Evolutionary conservation across 768 basidiomycete genomes (phyloP), one percentile per base, ranked within the genome.

Genomic region (Postia placenta): DNA sequence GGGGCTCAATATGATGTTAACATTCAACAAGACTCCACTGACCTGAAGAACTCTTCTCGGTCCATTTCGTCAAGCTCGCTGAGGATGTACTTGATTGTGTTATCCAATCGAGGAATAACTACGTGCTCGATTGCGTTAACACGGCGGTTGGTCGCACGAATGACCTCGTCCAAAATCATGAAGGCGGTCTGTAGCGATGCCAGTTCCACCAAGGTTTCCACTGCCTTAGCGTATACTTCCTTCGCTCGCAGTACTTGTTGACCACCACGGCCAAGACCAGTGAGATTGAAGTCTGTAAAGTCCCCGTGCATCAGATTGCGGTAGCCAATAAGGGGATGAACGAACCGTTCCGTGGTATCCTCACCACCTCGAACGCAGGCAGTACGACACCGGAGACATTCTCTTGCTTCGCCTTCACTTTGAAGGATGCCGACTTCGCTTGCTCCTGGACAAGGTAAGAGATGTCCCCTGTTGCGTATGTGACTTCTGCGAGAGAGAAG

Each of bases 51-150:
- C 60, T 92, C 90, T 63, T 92, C 90, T 54, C 92, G 80, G 68
- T 99, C 96, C 93, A 96, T 97, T 68, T 99, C 96, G 60, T 98
- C 96, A 53, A 99, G 71, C 64, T 99, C 96, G 50, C 92, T 95
- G 61, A 92, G 77, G 64, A 99, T 97, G 65, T 97, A 99, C 61
- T 90, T 91, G 74, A 99, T 92, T 12, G 96, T 98, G 67, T 97
- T 97, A 40, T 98, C 95, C 43, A 99, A 71, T 38, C 87, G 79
- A 15, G 96, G 96, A 50, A 99, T 97, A 58, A 99, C 75, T 56
- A 99, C 84, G 64, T 99, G 92, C 60, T 99, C 96, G 56, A 99
- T 95, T 2, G 96, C 96, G 62, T 99, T 99, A 35, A 99, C 96
- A 54, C 96, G 84, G 45, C 96, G 88, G 67, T 98, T 99, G 30